Evolutionary conservation across 768 basidiomycete species (phyloP).

Genomic region (Ramaria sp.): DNA sequence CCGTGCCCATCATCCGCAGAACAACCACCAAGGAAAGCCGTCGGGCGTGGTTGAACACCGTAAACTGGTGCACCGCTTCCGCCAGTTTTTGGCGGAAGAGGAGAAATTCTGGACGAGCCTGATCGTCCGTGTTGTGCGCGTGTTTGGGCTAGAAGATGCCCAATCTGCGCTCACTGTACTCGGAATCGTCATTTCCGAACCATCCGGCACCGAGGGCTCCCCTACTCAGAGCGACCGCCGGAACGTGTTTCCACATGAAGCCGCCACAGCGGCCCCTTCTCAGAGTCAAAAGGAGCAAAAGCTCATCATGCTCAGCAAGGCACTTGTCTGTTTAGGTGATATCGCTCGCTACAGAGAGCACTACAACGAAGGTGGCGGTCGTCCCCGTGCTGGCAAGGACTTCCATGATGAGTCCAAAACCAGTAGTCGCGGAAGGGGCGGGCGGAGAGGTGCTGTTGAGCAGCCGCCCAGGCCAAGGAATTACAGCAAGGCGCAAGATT

Average conservation of each 20-base stretch:
- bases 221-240: constrained; percentile 28
- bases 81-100: constrained; percentile 81
- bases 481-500: constrained; percentile 64
- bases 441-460: constrained; percentile 31
- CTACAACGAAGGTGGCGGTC: constrained; percentile 64
- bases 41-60: constrained; percentile 72
- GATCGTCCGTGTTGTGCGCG: constrained; percentile 60
- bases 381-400: constrained; percentile 44
- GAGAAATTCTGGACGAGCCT: constrained; percentile 87
- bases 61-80: constrained; percentile 79
- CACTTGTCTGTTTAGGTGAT: constrained; percentile 86
- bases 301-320: constrained; percentile 75
- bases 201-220: constrained; percentile 23
- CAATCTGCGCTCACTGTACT: constrained; percentile 45
- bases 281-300: constrained; percentile 47
- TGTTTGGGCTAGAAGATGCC: constrained; percentile 62
- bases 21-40: constrained; percentile 27
- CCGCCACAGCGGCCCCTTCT: constrained; percentile 31
- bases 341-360: constrained; percentile 89
- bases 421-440: constrained; percentile 38
- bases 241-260: constrained; percentile 45
- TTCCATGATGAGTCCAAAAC: constrained; percentile 45
- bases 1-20: constrained; percentile 24
- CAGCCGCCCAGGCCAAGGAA: constrained; percentile 45
- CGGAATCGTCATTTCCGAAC: constrained; percentile 33